Percentiles rank a stretch among this genome's conserved stretches.
These are phyloP conservation scores for Leccinum fuscescens DNA, from an alignment of 1,284 basidiomycete species.

Conservation along the genomic window DNA sequence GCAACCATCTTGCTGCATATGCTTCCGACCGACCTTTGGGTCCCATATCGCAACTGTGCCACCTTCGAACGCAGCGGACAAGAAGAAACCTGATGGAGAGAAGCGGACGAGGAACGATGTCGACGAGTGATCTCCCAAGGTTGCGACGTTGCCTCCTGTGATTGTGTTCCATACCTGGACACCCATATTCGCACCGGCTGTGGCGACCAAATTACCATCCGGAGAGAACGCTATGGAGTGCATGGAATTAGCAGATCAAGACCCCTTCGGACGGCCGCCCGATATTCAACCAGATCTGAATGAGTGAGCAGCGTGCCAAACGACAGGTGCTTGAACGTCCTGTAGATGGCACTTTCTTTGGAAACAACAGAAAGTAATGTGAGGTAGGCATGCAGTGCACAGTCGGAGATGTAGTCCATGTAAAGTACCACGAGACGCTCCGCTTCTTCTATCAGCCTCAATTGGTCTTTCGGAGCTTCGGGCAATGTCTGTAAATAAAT, in stretches of 20 bases:
- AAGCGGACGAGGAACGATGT: slow-evolving; percentile 23
- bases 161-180: slow-evolving; percentile 24
- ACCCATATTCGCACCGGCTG: slow-evolving; percentile 16
- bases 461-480: too few relatives aligned
- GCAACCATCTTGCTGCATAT: slow-evolving; percentile 19
- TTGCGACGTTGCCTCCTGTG: slow-evolving; percentile 24
- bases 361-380: slow-evolving; percentile 10
- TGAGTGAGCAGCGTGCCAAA: slow-evolving; percentile 1
- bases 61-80: slow-evolving; percentile 20
- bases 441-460: not conserved
- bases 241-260: slow-evolving; percentile 7
- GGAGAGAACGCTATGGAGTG: slow-evolving; percentile 22
- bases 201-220: slow-evolving; percentile 12
- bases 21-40: not conserved
- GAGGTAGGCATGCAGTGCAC: slow-evolving; percentile 23
- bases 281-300: not conserved
- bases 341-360: not conserved
- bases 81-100: slow-evolving; percentile 22
- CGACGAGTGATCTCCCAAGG: slow-evolving; percentile 15
- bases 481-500: too few relatives aligned
- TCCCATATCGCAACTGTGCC: slow-evolving; percentile 25
- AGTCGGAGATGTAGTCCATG: slow-evolving; percentile 24
- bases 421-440: slow-evolving; percentile 20
- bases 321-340: slow-evolving; percentile 15
- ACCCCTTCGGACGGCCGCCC: not conserved